Base-by-base conservation (phyloP, 371 early-diverging fungal genomes). In the Chytridium lagenaria region DNA sequence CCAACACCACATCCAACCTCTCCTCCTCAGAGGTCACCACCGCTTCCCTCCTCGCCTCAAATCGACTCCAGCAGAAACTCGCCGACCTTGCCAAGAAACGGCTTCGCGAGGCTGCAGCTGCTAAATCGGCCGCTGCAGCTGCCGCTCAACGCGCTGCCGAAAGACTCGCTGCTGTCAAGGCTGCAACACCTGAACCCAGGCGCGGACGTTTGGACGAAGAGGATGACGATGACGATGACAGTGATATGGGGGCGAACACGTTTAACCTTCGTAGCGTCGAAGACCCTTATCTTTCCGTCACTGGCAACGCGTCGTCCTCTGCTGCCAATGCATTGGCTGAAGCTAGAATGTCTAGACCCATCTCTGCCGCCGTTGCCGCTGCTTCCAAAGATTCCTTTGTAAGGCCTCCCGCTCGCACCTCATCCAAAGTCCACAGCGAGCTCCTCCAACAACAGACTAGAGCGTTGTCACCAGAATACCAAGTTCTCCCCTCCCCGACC, bases 171-270 rank as follows among this genome's bases (percentile, higher is more conserved):
- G 61, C 61, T 37, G 61, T 61, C 26, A 61, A 61, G 23, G 61
- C 61, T 37, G 61, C 61, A 5, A 61, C 61, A 5, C 61, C 61
- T 23, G 61, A 59, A 34, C 67, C 59, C 26, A 33, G 68, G 50
- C 52, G 59, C 1, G 40, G 61, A 1, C 63, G 69, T 5, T 59
- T 38, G 28, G 50, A 59, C 19, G 44, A 63, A 50, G 52, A 55
- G 26, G 73, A 73, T 30, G 73, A 72, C 55, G 72, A 72, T 3
- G 68, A 73, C 38, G 73, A 73, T n/a, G 73, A 73, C 49, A 65
- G 23, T 30, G 61, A 30, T 15, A 61, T 61, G 26, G 49, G 44
- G 0, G 38, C 44, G 0, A 49, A 65, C 1, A 15, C 34, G n/a
- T 19, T 33, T 22, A 1, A 55, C 57, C 50, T 34, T 26, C 19